Conservation (phyloP, 257 asterid genomes). For the Leptodermis oblonga region DNA sequence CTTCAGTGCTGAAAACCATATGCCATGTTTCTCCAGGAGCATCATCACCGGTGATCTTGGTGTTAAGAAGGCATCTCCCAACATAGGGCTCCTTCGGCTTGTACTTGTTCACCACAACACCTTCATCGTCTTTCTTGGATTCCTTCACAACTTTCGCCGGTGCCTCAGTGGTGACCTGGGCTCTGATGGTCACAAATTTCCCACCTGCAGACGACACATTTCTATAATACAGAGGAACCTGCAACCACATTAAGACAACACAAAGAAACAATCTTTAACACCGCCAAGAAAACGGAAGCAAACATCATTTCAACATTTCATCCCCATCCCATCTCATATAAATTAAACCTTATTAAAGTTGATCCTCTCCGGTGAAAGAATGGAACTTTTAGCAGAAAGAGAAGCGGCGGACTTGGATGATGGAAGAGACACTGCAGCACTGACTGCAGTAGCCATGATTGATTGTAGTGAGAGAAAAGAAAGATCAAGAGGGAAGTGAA, state of each 20-base stretch:
- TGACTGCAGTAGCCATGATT: constrained; percentile 87
- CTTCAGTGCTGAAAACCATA: constrained; percentile 96
- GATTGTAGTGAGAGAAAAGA: constrained; percentile 2
- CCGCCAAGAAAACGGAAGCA: neutral
- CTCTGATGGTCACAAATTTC: constrained; percentile 57
- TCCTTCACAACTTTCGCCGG: constrained; percentile 80
- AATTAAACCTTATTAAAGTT: constrained; percentile 61
- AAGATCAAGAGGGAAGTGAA: constrained; percentile 13
- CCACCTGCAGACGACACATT: constrained; percentile 49
- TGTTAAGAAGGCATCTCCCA: constrained; percentile 89
- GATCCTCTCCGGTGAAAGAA: constrained; percentile 57
- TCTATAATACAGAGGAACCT: constrained; percentile 60
- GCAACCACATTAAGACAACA: constrained; percentile 13
- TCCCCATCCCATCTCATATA: no score
- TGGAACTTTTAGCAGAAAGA: constrained; percentile 52
- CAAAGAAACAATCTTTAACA: neutral
- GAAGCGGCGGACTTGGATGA: constrained; percentile 67
- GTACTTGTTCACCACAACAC: constrained; percentile 71
- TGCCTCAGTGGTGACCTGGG: constrained; percentile 86
- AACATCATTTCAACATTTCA: no score
- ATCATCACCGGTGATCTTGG: constrained; percentile 96
- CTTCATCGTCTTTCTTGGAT: constrained; percentile 86
- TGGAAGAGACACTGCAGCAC: constrained; percentile 89
- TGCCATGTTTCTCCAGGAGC: constrained; percentile 99
- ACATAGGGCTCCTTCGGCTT: constrained; percentile 89